phyloP scores from a whole-genome alignment of 2,329 filamentous ascomycete species.

The Alternaria longipes region DNA sequence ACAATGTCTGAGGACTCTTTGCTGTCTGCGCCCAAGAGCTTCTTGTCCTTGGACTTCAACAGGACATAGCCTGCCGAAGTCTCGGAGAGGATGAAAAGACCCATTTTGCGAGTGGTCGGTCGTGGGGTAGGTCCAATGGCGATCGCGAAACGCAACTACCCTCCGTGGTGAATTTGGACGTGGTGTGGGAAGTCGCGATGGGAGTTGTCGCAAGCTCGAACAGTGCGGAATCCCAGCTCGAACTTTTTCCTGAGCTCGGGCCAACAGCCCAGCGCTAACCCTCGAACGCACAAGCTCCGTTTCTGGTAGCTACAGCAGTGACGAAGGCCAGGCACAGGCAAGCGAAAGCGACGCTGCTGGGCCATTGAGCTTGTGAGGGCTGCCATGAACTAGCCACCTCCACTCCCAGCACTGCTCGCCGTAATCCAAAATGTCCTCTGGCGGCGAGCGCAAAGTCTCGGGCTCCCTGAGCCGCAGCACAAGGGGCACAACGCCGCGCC shows the following conservation, averaged over 20 bases:
- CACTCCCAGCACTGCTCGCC: background rate
- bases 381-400: background rate
- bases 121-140: conserved; percentile 13
- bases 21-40: conserved; percentile 82
- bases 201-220: conserved; percentile 26
- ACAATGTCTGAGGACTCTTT: conserved; percentile 84
- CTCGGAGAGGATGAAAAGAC: conserved; percentile 52
- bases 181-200: conserved; percentile 29
- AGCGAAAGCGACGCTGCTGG: background rate
- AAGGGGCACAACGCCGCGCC: conserved; percentile 44
- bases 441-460: conserved; percentile 46
- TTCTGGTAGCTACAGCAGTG: background rate
- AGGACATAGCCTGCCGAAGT: conserved; percentile 86
- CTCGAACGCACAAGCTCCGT: conserved; percentile 5
- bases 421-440: conserved; percentile 21
- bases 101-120: conserved; percentile 45
- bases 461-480: conserved; percentile 39
- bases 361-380: background rate
- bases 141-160: conserved; percentile 18
- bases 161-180: conserved; percentile 22
- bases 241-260: conserved; percentile 23
- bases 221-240: conserved; percentile 18
- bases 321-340: conserved; percentile 5
- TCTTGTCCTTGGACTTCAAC: conserved; percentile 99
- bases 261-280: conserved; percentile 5